Evolutionary conservation across 1,284 basidiomycete species (phyloP), one percentile per base, ranked within the genome.

Genomic region (Apiotrichum sp.): DNA sequence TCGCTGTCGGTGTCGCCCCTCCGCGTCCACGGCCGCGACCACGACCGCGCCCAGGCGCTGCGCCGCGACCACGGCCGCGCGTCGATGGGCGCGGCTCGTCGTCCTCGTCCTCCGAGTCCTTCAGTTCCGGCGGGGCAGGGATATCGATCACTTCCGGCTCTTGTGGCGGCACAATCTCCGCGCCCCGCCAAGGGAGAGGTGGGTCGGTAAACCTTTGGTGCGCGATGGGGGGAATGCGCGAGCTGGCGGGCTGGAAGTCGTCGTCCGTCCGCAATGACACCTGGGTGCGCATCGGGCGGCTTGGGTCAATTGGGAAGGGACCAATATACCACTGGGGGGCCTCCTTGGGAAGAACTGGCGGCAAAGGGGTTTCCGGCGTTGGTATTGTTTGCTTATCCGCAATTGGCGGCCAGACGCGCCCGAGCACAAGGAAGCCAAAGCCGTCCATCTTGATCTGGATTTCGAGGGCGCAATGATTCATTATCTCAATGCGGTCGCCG

Each of bases 371-470:
- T n/a, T 41, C 40, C n/a, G 40, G 14, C 8, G 14, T 38, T 22
- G 22, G 22, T 22, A 38, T 38, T 9, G 8, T 13, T 38, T 38
- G 9, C 9, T 8, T 8, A 9, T 38, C 36, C 36, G 36, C 36
- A 8, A 38, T 38, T 13, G 8, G 36, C 13, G 22, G 22, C 22
- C 22, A 22, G 36, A 7, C 36, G 36, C 48, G 34, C 2, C 11
- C 44, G 13, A 69, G 62, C 55, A 50, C 70, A 62, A 60, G 47
- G 41, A 72, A 70, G 3, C 66, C 72, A 47, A 75, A 74, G 1
- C 68, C 68, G 22, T 69, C 66, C 49, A 63, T 50, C 38, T 61
- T 56, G 1, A 68, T 44, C 3, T 61, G 54, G 9, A 74, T 51
- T 29, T 74, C 72, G 11, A 73, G 47, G 22, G 53, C 58, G 6